Base-by-base conservation (phyloP, 1,284 basidiomycete species). In the Paramarasmius palmivorus region DNA sequence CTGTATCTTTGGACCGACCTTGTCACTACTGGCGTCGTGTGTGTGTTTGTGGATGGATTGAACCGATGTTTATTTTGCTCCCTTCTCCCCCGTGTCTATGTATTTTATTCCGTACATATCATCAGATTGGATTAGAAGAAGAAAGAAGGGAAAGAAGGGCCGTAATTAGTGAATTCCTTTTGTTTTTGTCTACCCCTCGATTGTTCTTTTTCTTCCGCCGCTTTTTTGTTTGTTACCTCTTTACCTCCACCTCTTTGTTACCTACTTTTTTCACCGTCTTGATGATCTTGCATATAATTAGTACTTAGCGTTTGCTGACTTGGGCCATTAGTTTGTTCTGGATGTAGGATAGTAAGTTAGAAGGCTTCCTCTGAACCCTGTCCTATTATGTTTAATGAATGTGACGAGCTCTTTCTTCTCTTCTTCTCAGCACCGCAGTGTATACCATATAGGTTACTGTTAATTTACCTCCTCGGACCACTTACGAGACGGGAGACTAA, bases 221-320 rank as follows among this genome's bases (percentile, higher is more conserved):
- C 4, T 9, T 10, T 40, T 6, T 41, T 19, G 4, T 23, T 26
- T 23, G 17, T 29, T 41, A 40, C 38, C 15, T 5, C 19, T 15
- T 29, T 40, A 9, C 29, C 9, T 29, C 49, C 14, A 14, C 25
- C 26, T 39, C 15, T 19, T 14, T 49, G 20, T 49, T 34, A 3
- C 22, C 19, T 63, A 61, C 58, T 54, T 59, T 61, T 55, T 57
- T 59, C 62, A 65, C 58, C 62, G 60, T 65, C 56, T 47, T 49
- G 53, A 50, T 51, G 37, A 39, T 40, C 22, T 36, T 19, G 19
- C 40, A 8, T 51, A 26, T 47, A 53, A 35, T 52, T 53, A 32
- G 29, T 32, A 32, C 29, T 6, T 12, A 32, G 7, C 12, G 29
- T 32, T 32, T 12, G 12, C 29, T 32, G 29, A 32, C 29, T 32